A percentile compares a stretch with the other conserved stretches of the same genome.
These are phyloP conservation scores for Cairneyella variabilis DNA, from an alignment of 495 filamentous ascomycete species.

Conservation along the genomic window DNA sequence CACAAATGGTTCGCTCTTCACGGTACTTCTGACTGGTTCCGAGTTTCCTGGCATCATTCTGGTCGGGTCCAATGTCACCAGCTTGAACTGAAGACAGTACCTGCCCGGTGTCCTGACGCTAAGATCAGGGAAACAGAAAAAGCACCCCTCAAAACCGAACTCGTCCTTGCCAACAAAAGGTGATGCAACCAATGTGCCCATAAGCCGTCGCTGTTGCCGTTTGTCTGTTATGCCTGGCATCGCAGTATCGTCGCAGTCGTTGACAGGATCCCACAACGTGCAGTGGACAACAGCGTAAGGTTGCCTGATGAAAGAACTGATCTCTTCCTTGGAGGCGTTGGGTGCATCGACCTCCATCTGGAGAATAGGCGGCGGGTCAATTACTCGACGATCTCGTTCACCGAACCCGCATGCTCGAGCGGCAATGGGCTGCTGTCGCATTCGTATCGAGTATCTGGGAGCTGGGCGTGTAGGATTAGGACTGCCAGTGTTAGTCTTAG, in stretches of 20 bases:
- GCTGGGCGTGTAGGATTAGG: neutral
- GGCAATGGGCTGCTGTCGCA: constrained; percentile 87
- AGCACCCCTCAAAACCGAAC: constrained; percentile 65
- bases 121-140: constrained; percentile 94
- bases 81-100: constrained; percentile 80
- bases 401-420: constrained; percentile 93
- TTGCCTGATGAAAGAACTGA: constrained; percentile 59
- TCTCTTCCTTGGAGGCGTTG: constrained; percentile 48
- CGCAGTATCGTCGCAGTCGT: constrained; percentile 54
- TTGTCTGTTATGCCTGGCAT: constrained; percentile 48
- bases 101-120: constrained; percentile 83
- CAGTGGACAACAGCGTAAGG: constrained; percentile 84
- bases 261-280: constrained; percentile 61
- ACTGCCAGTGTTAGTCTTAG: constrained; percentile 1
- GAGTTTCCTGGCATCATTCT: constrained; percentile 27
- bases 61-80: constrained; percentile 72
- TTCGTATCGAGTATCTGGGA: constrained; percentile 52
- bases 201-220: constrained; percentile 62
- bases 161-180: constrained; percentile 69
- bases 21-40: constrained; percentile 59
- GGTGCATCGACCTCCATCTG: constrained; percentile 73
- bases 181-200: constrained; percentile 74
- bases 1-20: constrained; percentile 75
- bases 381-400: constrained; percentile 86
- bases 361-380: constrained; percentile 93